Evolutionary conservation across 2,329 filamentous ascomycete genomes (phyloP).

Genomic region (Penicillium sp.): DNA sequence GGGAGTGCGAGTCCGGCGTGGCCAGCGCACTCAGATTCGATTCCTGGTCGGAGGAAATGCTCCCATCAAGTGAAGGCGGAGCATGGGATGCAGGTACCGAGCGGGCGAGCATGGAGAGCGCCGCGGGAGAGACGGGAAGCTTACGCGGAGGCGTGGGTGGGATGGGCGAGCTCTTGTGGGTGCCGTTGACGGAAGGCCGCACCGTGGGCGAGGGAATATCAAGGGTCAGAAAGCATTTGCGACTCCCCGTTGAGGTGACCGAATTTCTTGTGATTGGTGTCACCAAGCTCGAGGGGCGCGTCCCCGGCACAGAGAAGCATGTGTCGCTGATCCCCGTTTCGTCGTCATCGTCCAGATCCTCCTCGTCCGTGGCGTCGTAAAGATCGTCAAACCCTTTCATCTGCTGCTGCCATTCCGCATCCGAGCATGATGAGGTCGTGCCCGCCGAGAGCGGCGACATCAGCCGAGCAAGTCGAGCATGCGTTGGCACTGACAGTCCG

Average conservation of each 20-base stretch:
- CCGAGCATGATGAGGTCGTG: conserved; percentile 41
- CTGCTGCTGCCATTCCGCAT: conserved; percentile 62
- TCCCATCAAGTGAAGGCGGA: conserved; percentile 85
- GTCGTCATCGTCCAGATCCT: conserved; percentile 43
- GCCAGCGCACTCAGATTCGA: conserved; percentile 78
- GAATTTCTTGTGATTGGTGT: conserved; percentile 42
- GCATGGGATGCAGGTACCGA: conserved; percentile 72
- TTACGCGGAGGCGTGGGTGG: conserved; percentile 51
- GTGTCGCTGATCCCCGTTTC: conserved; percentile 48
- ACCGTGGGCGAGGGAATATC: conserved; percentile 57
- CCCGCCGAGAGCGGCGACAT: conserved; percentile 35
- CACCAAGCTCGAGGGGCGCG: conserved; percentile 50
- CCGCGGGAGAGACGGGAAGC: conserved; percentile 72
- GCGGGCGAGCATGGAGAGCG: conserved; percentile 68
- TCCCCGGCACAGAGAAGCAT: conserved; percentile 49
- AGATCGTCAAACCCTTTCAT: conserved; percentile 78
- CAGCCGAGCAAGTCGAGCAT: conserved; percentile 25
- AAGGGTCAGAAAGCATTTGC: conserved; percentile 55
- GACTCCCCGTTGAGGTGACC: conserved; percentile 37
- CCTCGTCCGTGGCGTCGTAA: conserved; percentile 81
- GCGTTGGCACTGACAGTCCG: conserved; percentile 25
- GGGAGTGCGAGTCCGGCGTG: conserved; percentile 68
- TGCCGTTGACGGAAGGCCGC: conserved; percentile 57
- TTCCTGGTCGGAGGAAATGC: conserved; percentile 81
- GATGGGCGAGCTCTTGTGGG: conserved; percentile 48